Evolutionary conservation across 176 grass and related monocot genomes (phyloP).

Genomic region (Elaeis guineensis): DNA sequence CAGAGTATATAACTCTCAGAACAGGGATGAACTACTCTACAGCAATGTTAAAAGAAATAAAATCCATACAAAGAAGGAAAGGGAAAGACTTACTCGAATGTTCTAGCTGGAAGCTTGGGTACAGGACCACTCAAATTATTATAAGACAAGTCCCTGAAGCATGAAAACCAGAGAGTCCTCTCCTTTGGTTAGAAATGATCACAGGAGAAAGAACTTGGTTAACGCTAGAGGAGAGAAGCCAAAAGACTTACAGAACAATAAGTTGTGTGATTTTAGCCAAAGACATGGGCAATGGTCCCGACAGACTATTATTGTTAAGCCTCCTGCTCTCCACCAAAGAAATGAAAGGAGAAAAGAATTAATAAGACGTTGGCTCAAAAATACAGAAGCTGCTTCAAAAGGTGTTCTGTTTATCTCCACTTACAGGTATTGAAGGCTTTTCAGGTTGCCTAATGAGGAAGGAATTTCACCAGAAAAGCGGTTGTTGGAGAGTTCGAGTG

Average conservation of each 20-base stretch:
- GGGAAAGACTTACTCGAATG: slow-evolving; percentile 59
- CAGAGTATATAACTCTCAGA: no score
- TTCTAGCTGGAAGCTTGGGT: slow-evolving; percentile 47
- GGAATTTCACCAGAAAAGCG: no score
- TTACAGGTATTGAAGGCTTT: no score
- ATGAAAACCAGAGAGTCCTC: slow-evolving; percentile 15
- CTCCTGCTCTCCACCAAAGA: slow-evolving; percentile 35
- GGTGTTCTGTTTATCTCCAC: no score
- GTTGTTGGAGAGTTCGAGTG: no score
- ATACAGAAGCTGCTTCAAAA: no score
- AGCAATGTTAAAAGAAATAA: slow-evolving; percentile 1
- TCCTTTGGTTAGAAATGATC: slow-evolving; percentile 3
- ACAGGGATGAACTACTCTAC: no score
- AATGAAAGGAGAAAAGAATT: slow-evolving; percentile 13
- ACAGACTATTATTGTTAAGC: slow-evolving; percentile 75
- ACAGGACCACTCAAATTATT: slow-evolving; percentile 75
- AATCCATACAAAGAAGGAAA: background rate
- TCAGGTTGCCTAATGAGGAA: no score
- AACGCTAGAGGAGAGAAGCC: background rate
- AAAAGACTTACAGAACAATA: slow-evolving; percentile 61
- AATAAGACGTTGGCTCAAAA: no score
- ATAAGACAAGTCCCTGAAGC: slow-evolving; percentile 75
- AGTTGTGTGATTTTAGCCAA: slow-evolving; percentile 58
- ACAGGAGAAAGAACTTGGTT: slow-evolving; percentile 10
- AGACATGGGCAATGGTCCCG: slow-evolving; percentile 44